Base-by-base conservation (phyloP, 768 basidiomycete genomes). In the Daedaleopsis nitida region DNA sequence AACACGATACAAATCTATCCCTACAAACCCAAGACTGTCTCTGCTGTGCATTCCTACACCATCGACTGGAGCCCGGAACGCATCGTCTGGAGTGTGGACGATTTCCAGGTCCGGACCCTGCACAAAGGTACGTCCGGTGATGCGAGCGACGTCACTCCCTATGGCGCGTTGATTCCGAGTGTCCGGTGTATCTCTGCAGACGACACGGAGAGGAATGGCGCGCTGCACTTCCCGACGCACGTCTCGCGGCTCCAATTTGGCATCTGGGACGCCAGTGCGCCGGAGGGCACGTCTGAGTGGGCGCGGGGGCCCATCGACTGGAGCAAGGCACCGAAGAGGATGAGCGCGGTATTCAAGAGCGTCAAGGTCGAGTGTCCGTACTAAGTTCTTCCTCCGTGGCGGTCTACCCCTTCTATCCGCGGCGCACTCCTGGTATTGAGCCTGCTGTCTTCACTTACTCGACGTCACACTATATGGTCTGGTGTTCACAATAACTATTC, bases 251-350 rank as follows among this genome's bases (percentile, higher is more conserved):
- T 80, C 0, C 78, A 80, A 57, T 66, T 81, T 9, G 80, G 80
- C 3, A 80, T 81, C 58, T 81, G 80, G 79, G 80, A 81, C 59
- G 78, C 78, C 6, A 80, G 78, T 52, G 69, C 66, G 17, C 76
- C 76, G 5, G 65, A 64, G 10, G 79, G 80, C 1, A 81, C 80
- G 6, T 69, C 77, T 8, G 71, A 70, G 51, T 81, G 80, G 80
- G 80, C 76, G 27, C 68, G 64, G 24, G 80, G 80, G 24, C 80
- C 80, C 14, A 74, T 81, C 34, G 64, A 79, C 49, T 80, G 80
- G 80, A 61, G 66, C 4, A 56, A 52, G 1, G 71, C 72, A 12
- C 78, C 78, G 0, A 48, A 51, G 5, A 60, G 38, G 27, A 74
- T 80, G 52, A 69, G 63, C 14, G 79, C 78, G 16, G 62, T 66